Percentiles rank a stretch among this genome's conserved stretches.
These are phyloP conservation scores for Nannochloropsis gaditana DNA, from an alignment of 108 stramenopile genomes.

Conservation along the genomic window DNA sequence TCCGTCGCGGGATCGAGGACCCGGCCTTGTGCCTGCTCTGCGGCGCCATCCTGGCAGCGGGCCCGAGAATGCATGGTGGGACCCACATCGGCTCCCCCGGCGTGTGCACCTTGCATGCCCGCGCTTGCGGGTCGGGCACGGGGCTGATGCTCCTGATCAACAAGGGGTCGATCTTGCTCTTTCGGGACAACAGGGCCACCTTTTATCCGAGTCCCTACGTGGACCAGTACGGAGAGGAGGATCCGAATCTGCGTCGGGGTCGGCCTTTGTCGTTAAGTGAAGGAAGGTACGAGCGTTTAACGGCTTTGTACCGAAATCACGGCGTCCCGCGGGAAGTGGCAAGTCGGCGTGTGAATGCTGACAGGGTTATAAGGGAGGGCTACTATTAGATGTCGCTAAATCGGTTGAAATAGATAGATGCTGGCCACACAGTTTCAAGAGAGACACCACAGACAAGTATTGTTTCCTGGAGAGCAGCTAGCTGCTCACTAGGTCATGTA, in stretches of 20 bases:
- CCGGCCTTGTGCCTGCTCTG: background rate
- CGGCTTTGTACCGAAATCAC: background rate
- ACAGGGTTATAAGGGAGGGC: background rate
- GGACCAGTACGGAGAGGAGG: conserved; percentile 20
- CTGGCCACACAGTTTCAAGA: too few relatives aligned
- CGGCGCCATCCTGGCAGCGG: background rate
- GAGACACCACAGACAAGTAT: too few relatives aligned
- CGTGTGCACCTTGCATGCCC: conserved; percentile 11
- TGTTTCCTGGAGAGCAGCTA: too few relatives aligned
- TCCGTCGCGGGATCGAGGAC: background rate
- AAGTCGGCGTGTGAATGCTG: background rate
- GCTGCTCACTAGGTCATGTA: too few relatives aligned
- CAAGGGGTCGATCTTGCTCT: background rate
- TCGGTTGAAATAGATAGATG: too few relatives aligned
- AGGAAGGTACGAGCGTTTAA: background rate
- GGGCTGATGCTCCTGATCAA: conserved; percentile 6
- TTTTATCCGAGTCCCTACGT: conserved; percentile 16
- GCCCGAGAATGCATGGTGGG: background rate
- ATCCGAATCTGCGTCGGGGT: background rate
- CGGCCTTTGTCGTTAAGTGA: background rate
- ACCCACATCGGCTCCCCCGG: background rate
- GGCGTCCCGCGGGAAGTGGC: background rate
- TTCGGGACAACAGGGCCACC: background rate
- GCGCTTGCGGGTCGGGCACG: background rate
- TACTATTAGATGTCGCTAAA: background rate